Evolutionary conservation across 2,329 filamentous ascomycete species (phyloP).

Genomic region (Torrubiellomyces zombiae): DNA sequence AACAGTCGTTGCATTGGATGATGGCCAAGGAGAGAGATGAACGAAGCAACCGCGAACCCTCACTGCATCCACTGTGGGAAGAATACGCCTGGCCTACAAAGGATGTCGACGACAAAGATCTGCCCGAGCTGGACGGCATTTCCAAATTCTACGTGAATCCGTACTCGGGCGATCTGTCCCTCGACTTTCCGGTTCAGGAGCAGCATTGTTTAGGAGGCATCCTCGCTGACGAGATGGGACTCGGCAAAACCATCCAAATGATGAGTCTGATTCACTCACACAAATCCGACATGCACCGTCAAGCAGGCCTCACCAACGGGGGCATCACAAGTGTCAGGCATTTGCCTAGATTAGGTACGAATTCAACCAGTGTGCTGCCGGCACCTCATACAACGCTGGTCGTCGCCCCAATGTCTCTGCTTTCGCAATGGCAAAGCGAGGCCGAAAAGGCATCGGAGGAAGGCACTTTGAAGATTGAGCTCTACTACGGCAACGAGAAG

Average conservation of each 20-base stretch:
- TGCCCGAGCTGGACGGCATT: slow-evolving; percentile 49
- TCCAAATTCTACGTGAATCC: slow-evolving; percentile 86
- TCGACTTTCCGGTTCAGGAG: slow-evolving; percentile 84
- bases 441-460: slow-evolving; percentile 76
- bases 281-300: slow-evolving; percentile 36
- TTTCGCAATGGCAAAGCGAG: slow-evolving; percentile 96
- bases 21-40: slow-evolving; percentile 77
- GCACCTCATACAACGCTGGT: slow-evolving; percentile 87
- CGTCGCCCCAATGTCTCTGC: slow-evolving; percentile 87
- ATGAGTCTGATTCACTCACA: slow-evolving; percentile 82
- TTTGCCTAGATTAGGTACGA: slow-evolving; percentile 44
- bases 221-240: slow-evolving; percentile 90
- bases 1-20: slow-evolving; percentile 95
- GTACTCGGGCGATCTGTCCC: slow-evolving; percentile 83
- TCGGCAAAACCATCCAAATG: slow-evolving; percentile 98
- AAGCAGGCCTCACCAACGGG: slow-evolving; percentile 15
- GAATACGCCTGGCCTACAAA: slow-evolving; percentile 81
- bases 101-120: slow-evolving; percentile 67
- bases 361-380: slow-evolving; percentile 37
- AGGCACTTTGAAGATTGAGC: slow-evolving; percentile 65
- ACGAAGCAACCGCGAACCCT: slow-evolving; percentile 51
- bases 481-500: slow-evolving; percentile 90
- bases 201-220: slow-evolving; percentile 90
- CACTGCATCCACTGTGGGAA: slow-evolving; percentile 96
- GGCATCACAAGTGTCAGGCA: slow-evolving; percentile 33